Evolutionary conservation across 73 alveolate species (phyloP), one percentile per base, ranked within the genome.

Genomic region (Uronychia binucleata): DNA sequence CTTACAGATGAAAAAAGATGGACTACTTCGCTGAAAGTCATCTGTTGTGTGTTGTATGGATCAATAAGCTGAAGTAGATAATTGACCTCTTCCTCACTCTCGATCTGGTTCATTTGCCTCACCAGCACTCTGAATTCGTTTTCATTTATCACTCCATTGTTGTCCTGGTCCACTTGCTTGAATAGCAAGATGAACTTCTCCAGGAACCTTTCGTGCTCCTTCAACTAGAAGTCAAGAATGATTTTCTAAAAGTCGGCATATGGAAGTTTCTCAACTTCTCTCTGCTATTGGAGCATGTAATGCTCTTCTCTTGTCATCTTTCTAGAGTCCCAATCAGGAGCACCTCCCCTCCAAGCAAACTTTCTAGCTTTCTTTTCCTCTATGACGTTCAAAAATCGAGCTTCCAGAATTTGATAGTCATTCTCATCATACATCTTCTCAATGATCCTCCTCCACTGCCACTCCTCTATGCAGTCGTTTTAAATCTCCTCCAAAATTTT

Each of bases 21-120:
- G 27, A 97, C 99, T 57, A 98, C 88, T 91, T 97, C 98, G 85
- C 97, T 88, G 93, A 96, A 97, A n/a, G 99, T 98, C 83, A 98
- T 93, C 92, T 95, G 97, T 58, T 97, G 92, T 91, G 97, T 96
- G 89, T 93, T 96, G 92, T 91, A 94, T 74, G 99, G 99, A 84
- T 98, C 99, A 60, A 97, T 88, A 81, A 95, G 81, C 33, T 96
- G 92, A 8, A 96, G 96, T 74, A 96, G 91, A 83, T 97, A 94
- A 31, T 89, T 87, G 5, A 97, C 94, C 78, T 97, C 99, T 31
- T 85, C 95, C 34, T 95, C 99, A 57, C 92, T 94, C 11, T 67
- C 86, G 57, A 89, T 90, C 28, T 94, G 90, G 30, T 95, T 92
- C 96, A 96, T 89, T 30, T 78, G 88, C 59, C 75, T 86, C 58